Evolutionary conservation across 208 protist species (phyloP).

Genomic region (Leishmania major): DNA sequence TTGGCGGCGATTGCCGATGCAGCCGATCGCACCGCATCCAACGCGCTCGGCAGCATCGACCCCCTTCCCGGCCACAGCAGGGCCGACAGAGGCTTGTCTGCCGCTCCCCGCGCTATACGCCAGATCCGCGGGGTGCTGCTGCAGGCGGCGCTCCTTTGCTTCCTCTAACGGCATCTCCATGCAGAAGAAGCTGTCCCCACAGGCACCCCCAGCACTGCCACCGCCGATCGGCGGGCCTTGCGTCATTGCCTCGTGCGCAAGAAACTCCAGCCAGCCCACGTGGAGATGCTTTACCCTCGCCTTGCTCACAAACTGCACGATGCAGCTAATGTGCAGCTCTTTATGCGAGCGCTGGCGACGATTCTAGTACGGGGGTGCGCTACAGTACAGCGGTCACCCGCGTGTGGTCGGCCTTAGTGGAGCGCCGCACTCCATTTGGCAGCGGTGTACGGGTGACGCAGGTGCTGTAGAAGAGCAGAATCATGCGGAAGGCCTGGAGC

Average conservation of each 20-base stretch:
- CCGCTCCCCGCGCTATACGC: background rate
- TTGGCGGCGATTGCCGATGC: background rate
- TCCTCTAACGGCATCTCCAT: conserved; percentile 34
- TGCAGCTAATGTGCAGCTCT: conserved; percentile 72
- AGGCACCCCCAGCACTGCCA: background rate
- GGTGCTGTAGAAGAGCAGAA: conserved; percentile 85
- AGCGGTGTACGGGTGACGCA: conserved; percentile 22
- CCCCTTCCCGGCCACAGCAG: background rate
- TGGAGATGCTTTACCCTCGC: conserved; percentile 66
- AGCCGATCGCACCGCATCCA: background rate
- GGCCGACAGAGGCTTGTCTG: background rate
- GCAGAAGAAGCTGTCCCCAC: conserved; percentile 34
- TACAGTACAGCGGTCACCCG: conserved; percentile 8
- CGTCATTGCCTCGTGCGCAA: conserved; percentile 44
- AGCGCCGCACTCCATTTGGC: background rate
- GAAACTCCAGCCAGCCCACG: conserved; percentile 51
- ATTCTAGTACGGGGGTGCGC: conserved; percentile 45
- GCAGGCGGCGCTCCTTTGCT: conserved; percentile 9
- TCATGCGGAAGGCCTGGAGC: conserved; percentile 54
- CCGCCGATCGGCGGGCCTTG: conserved; percentile 14
- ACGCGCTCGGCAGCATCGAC: background rate
- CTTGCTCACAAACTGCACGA: conserved; percentile 76
- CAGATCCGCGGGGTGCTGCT: conserved; percentile 13
- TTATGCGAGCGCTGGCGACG: conserved; percentile 54
- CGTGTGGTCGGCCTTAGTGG: background rate